Conservation (phyloP, 108 stramenopile species). For the Pseudonitzschia multiseries region DNA sequence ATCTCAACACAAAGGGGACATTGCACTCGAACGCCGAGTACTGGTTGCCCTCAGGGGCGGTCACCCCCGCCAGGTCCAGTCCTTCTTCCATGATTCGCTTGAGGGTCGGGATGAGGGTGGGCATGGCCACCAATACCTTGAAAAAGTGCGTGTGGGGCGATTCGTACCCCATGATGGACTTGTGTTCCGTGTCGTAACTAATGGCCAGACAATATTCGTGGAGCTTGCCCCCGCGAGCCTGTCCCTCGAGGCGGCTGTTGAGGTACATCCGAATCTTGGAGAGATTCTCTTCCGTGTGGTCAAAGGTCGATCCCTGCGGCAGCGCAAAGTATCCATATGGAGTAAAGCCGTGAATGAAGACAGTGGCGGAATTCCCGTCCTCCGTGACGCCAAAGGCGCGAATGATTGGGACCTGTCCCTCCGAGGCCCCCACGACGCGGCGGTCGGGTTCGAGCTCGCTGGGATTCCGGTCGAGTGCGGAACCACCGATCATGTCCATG, state of each 20-base stretch:
- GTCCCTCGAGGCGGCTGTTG: slow-evolving; percentile 35
- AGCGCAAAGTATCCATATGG: slow-evolving; percentile 92
- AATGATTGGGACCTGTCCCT: slow-evolving; percentile 87
- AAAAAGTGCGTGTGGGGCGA: slow-evolving; percentile 75
- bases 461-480: slow-evolving; percentile 72
- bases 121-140: slow-evolving; percentile 90
- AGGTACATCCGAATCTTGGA: slow-evolving; percentile 45
- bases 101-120: slow-evolving; percentile 87
- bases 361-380: slow-evolving; percentile 87
- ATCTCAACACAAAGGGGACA: slow-evolving; percentile 97
- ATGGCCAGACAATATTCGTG: slow-evolving; percentile 61
- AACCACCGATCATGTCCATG: slow-evolving; percentile 91
- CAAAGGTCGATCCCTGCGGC: slow-evolving; percentile 55
- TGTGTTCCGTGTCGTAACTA: slow-evolving; percentile 51
- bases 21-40: slow-evolving; percentile 93
- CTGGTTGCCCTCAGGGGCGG: slow-evolving; percentile 10
- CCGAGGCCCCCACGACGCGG: slow-evolving; percentile 55
- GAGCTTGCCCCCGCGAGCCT: slow-evolving; percentile 30
- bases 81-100: slow-evolving; percentile 94
- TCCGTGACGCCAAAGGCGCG: slow-evolving; percentile 94
- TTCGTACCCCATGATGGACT: slow-evolving; percentile 90
- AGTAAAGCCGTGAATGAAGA: slow-evolving; percentile 95
- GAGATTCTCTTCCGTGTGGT: slow-evolving; percentile 50
- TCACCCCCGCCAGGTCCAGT: slow-evolving; percentile 74
- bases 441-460: slow-evolving; percentile 40